Base-by-base conservation (phyloP, 192 early-diverging fungal species). In the Phlyctochytrium planicorne region DNA sequence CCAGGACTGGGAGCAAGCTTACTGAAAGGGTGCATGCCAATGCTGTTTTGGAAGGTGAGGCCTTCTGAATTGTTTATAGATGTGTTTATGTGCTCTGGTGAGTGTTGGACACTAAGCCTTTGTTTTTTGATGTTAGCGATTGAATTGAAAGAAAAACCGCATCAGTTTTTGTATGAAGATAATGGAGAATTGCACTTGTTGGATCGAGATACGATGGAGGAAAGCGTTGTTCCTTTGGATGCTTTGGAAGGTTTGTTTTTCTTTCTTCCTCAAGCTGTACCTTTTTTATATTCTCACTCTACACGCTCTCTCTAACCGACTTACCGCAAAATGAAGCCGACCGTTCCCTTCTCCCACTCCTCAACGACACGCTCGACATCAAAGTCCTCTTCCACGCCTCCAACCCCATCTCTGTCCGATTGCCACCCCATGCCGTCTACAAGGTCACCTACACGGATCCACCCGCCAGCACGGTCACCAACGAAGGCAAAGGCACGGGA, bases 121-220 rank as follows among this genome's bases (percentile, higher is more conserved):
- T 27, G 36, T 0, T 65, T 12, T 6, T 4, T 55, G 6, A 30
- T 33, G 34, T 10, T 31, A 67, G 65, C 56, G n/a, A 59, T 68
- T 34, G 67, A 68, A 3, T 30, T 68, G 59, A 24, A 10, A 25
- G 34, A 35, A 16, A 12, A 32, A 33, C 6, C 59, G n/a, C 53
- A 52, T 31, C 56, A 52, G 6, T 63, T 70, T 33, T 33, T 70
- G 61, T 70, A 70, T 53, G 30, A 61, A 30, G 23, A 6, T 2
- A 61, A 70, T 12, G 68, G 68, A 16, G 24, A 53, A 3, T 16
- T 70, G 3, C 61, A 63, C 24, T 70, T 70, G 47, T 23, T 70
- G 60, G 68, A 70, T 70, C 47, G 17, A 30, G 68, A 62, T 3
- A 63, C 60, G 10, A 52, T 63, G 34, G 68, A 70, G 27, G 68